These are phyloP conservation scores for Tricholoma bakamatsutake DNA, from an alignment of 768 basidiomycete species.

Conservation along the genomic window DNA sequence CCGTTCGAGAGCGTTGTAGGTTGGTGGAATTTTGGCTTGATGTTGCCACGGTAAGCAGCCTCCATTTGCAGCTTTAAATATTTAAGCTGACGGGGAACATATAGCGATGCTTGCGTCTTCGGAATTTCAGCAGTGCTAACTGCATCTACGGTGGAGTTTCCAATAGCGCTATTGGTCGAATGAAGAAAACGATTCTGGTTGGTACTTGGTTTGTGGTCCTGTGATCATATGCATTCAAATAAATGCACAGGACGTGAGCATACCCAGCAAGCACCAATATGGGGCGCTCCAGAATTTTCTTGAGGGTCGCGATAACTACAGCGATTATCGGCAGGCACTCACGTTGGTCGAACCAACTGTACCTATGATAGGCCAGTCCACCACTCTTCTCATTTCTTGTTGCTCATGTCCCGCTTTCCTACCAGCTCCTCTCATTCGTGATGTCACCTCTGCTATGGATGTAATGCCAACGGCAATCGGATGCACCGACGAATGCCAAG, in stretches of 20 bases:
- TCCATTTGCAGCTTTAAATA: not conserved
- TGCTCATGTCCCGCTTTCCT: not conserved
- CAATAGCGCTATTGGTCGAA: constrained; percentile 30
- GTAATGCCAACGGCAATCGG: constrained; percentile 13
- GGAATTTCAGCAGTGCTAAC: constrained; percentile 40
- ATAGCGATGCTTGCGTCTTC: constrained; percentile 38
- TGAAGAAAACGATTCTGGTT: constrained; percentile 32
- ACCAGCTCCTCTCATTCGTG: constrained; percentile 24
- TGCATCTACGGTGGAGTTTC: constrained; percentile 37
- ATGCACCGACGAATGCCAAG: constrained; percentile 8
- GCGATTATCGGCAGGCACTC: constrained; percentile 22
- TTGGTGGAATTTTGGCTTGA: constrained; percentile 40
- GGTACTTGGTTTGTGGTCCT: constrained; percentile 6
- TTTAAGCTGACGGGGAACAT: constrained; percentile 4
- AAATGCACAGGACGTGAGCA: constrained; percentile 16
- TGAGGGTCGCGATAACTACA: constrained; percentile 19
- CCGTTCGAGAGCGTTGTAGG: constrained; percentile 17
- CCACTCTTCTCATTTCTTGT: not conserved
- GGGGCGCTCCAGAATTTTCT: constrained; percentile 26
- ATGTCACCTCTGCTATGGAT: constrained; percentile 20
- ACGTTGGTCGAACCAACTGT: constrained; percentile 22
- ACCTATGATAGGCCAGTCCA: constrained; percentile 26
- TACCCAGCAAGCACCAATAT: constrained; percentile 24
- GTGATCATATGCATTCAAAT: not conserved
- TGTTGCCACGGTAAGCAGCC: constrained; percentile 32